Evolutionary conservation across 2,329 filamentous ascomycete genomes (phyloP).

Genomic region (Phyllosticta citrichinensis): DNA sequence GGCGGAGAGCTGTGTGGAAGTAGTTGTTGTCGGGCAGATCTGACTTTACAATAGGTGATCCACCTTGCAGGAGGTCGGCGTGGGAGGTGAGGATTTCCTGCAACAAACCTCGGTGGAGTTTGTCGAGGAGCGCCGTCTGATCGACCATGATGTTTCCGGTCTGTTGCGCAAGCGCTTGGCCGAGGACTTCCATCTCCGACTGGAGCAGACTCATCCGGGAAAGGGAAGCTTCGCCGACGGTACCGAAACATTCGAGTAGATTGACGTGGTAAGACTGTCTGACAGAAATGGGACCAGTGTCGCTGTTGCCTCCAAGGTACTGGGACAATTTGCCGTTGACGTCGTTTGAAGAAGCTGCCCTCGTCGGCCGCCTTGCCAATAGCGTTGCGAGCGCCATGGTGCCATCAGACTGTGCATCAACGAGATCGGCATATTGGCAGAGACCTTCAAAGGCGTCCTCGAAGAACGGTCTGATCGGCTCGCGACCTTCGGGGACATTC

Average conservation of each 20-base stretch:
- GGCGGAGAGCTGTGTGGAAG: conserved; percentile 19
- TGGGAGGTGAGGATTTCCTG: conserved; percentile 18
- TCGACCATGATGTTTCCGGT: conserved; percentile 24
- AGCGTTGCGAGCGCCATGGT: conserved; percentile 15
- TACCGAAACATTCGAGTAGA: neutral
- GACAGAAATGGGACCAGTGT: conserved; percentile 2
- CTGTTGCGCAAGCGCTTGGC: conserved; percentile 25
- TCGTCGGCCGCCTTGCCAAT: conserved; percentile 28
- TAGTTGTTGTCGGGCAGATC: conserved; percentile 13
- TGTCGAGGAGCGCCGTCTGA: conserved; percentile 19
- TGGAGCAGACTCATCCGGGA: conserved; percentile 32
- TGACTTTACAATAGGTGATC: neutral
- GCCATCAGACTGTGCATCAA: neutral
- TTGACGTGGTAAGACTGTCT: neutral
- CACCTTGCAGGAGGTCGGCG: conserved; percentile 5
- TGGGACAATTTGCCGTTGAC: neutral
- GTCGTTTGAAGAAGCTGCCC: conserved; percentile 9
- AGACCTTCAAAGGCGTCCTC: conserved; percentile 28
- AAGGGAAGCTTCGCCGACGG: conserved; percentile 27
- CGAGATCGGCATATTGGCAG: conserved; percentile 26
- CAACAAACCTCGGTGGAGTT: conserved; percentile 18
- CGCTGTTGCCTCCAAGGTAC: neutral
- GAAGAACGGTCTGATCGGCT: conserved; percentile 23
- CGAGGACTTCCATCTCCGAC: conserved; percentile 29
- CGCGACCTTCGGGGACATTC: conserved; percentile 19